Evolutionary conservation across 345 rosid species (phyloP).

Genomic region (Eucalyptus sp.): DNA sequence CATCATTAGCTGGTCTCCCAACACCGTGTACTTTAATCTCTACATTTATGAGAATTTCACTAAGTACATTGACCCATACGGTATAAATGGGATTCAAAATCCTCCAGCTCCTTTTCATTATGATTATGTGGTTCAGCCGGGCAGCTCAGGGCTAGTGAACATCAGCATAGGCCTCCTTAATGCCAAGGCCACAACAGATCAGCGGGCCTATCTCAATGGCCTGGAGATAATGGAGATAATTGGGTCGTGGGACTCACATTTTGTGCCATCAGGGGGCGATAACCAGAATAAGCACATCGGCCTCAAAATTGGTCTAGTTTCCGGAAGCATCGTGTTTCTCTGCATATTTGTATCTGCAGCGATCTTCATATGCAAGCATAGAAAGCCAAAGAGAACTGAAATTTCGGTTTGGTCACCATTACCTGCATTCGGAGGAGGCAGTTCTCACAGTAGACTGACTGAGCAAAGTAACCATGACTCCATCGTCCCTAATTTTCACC

Average conservation of each 20-base stretch:
- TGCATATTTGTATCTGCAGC: not conserved
- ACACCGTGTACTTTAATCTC: slow-evolving; percentile 11
- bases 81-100: no score
- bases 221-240: slow-evolving; percentile 42
- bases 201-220: slow-evolving; percentile 32
- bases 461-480: slow-evolving; percentile 1
- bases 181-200: no score
- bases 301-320: slow-evolving; percentile 9
- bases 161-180: slow-evolving; percentile 12
- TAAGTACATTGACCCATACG: slow-evolving; percentile 3
- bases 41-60: slow-evolving; percentile 15
- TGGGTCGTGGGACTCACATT: not conserved
- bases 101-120: slow-evolving; percentile 16
- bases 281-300: not conserved
- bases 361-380: not conserved
- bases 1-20: not conserved
- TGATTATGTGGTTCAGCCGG: slow-evolving; percentile 36
- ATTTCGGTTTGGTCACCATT: slow-evolving; percentile 9
- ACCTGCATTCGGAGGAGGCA: not conserved
- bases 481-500: slow-evolving; percentile 8
- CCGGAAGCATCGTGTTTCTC: slow-evolving; percentile 6
- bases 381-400: slow-evolving; percentile 1
- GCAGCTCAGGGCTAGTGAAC: slow-evolving; percentile 16
- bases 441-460: slow-evolving; percentile 2
- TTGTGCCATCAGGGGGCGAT: not conserved